Evolutionary conservation across 306 rosid species (phyloP).

Genomic region (Begonia masoniana): DNA sequence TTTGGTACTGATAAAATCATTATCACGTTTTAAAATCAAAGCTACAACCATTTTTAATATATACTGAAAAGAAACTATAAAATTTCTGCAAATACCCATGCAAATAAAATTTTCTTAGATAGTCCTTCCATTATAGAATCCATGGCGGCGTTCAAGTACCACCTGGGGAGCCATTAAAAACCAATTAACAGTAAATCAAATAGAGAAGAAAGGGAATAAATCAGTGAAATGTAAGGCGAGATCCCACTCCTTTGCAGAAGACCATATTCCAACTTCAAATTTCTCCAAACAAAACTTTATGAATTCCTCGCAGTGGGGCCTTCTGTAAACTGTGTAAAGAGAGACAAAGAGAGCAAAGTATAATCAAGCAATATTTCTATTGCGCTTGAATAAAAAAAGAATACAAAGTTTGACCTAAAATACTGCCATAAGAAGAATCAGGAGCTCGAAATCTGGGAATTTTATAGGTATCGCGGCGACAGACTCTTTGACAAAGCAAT

Average conservation of each 20-base stretch:
- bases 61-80: background rate
- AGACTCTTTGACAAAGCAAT: constrained; percentile 18
- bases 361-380: too few species aligned
- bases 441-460: constrained; percentile 3
- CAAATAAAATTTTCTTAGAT: constrained; percentile 13
- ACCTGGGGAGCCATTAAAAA: constrained; percentile 2
- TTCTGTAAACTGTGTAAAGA: constrained; percentile 13
- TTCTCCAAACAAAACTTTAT: constrained; percentile 26
- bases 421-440: constrained; percentile 14
- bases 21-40: too few species aligned
- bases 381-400: background rate
- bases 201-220: background rate
- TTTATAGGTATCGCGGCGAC: background rate
- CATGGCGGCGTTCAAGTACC: constrained; percentile 15
- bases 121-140: constrained; percentile 16
- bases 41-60: too few species aligned
- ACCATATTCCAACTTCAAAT: constrained; percentile 35
- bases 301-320: constrained; percentile 24
- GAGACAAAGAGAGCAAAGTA: too few species aligned
- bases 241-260: constrained; percentile 21
- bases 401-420: constrained; percentile 1
- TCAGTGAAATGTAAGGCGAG: too few species aligned
- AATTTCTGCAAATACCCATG: constrained; percentile 10
- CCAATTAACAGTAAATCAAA: background rate
- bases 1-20: constrained; percentile 14